phyloP scores from a whole-genome alignment of 169 alveolate genomes.

The Haemoproteus tartakovskyi region DNA sequence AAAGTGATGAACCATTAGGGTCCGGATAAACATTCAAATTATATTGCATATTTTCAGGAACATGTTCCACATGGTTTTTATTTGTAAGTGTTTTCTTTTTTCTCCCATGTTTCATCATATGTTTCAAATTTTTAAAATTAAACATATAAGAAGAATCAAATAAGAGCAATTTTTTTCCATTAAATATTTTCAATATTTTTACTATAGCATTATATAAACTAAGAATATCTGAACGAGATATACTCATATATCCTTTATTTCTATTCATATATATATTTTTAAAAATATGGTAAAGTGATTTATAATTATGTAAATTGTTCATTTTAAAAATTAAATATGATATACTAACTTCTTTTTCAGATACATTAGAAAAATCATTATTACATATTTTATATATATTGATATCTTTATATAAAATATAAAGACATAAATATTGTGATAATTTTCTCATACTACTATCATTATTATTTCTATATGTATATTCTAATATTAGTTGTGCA shows the following conservation, averaged over 20 bases:
- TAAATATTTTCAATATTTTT: constrained; percentile 5
- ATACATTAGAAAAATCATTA: constrained; percentile 18
- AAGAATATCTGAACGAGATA: constrained; percentile 26
- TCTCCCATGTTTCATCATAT: too few species aligned
- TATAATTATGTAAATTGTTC: constrained; percentile 29
- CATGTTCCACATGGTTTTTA: too few species aligned
- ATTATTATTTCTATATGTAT: constrained; percentile 84
- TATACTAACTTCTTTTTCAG: constrained; percentile 52
- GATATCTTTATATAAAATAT: constrained; percentile 40
- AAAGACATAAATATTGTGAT: constrained; percentile 78
- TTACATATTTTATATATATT: constrained; percentile 31
- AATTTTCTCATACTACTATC: constrained; percentile 87
- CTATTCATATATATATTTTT: constrained; percentile 58
- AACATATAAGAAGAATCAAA: constrained; percentile 49
- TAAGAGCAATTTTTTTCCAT: constrained; percentile 26
- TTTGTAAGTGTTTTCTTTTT: too few species aligned
- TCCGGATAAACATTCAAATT: too few species aligned
- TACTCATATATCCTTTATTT: constrained; percentile 51
- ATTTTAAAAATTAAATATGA: constrained; percentile 29
- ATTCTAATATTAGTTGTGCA: constrained; percentile 87
- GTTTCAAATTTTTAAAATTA: too few species aligned
- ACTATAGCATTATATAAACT: constrained; percentile 22
- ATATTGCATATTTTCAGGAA: too few species aligned
- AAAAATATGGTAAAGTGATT: constrained; percentile 14
- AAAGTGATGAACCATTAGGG: too few species aligned